Percentiles rank a stretch among this genome's conserved stretches.
These are phyloP conservation scores for Citeromyces matritensis DNA, from an alignment of 805 yeast genomes.

Conservation along the genomic window DNA sequence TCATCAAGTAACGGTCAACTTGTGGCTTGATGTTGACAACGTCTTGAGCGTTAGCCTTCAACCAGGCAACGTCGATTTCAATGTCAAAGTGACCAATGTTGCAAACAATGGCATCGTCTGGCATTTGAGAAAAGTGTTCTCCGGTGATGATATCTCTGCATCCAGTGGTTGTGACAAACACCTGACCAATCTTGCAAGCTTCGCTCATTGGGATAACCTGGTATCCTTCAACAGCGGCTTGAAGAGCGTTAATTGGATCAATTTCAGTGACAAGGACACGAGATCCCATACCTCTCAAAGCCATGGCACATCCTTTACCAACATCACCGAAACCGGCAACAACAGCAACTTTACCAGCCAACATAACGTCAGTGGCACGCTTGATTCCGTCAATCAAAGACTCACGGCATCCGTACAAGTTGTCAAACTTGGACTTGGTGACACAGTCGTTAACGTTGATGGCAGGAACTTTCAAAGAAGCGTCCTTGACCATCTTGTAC, in stretches of 20 bases:
- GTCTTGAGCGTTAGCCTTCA: slow-evolving; percentile 84
- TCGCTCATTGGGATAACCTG: slow-evolving; percentile 93
- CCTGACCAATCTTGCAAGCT: slow-evolving; percentile 87
- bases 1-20: slow-evolving; percentile 91
- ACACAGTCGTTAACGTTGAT: slow-evolving; percentile 98
- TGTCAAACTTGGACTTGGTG: slow-evolving; percentile 98
- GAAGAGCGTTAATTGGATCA: slow-evolving; percentile 98
- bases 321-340: slow-evolving; percentile 99
- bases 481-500: slow-evolving; percentile 88
- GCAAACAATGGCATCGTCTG: slow-evolving; percentile 98
- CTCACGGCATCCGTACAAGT: slow-evolving; percentile 99
- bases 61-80: slow-evolving; percentile 98
- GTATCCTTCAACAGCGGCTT: slow-evolving; percentile 98
- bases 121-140: slow-evolving; percentile 81
- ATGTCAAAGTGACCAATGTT: slow-evolving; percentile 99
- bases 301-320: slow-evolving; percentile 99
- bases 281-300: slow-evolving; percentile 98
- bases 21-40: slow-evolving; percentile 97
- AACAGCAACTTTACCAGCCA: slow-evolving; percentile 97
- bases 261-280: slow-evolving; percentile 94
- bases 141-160: slow-evolving; percentile 96
- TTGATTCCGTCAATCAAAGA: slow-evolving; percentile 97
- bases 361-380: slow-evolving; percentile 98
- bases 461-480: slow-evolving; percentile 91
- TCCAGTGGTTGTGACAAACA: slow-evolving; percentile 98